A percentile compares a stretch with the other conserved stretches of the same genome.
Conservation (phyloP, 495 filamentous ascomycete genomes). For the Penicillium bovifimosum region DNA sequence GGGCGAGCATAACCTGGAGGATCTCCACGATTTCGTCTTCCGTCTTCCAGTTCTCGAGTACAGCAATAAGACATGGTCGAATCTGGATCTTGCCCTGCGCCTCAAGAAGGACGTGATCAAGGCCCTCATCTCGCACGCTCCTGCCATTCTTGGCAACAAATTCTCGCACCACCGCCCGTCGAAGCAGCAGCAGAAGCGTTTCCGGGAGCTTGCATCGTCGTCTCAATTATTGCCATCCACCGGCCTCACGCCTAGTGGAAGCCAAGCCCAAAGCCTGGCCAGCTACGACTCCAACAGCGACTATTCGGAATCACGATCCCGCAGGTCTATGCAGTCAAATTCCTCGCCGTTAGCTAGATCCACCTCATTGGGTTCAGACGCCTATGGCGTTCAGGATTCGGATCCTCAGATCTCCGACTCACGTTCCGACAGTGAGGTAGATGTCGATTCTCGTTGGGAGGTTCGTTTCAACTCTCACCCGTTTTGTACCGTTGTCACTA, state of each 20-base stretch:
- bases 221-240: constrained; percentile 49
- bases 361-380: constrained; percentile 36
- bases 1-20: constrained; percentile 89
- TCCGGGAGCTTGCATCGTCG: constrained; percentile 68
- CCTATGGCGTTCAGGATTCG: constrained; percentile 19
- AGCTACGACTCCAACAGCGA: constrained; percentile 41
- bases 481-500: background rate
- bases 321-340: constrained; percentile 33
- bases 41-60: constrained; percentile 91
- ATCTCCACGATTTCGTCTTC: constrained; percentile 97
- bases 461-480: constrained; percentile 20
- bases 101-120: constrained; percentile 92
- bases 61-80: constrained; percentile 98
- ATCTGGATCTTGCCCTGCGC: constrained; percentile 85
- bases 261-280: constrained; percentile 25
- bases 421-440: constrained; percentile 36
- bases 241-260: constrained; percentile 21
- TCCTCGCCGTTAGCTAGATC: constrained; percentile 37
- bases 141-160: constrained; percentile 96
- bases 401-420: constrained; percentile 25
- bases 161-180: constrained; percentile 79
- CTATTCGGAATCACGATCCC: constrained; percentile 34
- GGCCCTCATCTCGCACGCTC: constrained; percentile 90
- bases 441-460: constrained; percentile 43
- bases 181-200: constrained; percentile 68